Evolutionary conservation across 768 basidiomycete species (phyloP), one percentile per base, ranked within the genome.

Genomic region (Butyriboletus loyo): DNA sequence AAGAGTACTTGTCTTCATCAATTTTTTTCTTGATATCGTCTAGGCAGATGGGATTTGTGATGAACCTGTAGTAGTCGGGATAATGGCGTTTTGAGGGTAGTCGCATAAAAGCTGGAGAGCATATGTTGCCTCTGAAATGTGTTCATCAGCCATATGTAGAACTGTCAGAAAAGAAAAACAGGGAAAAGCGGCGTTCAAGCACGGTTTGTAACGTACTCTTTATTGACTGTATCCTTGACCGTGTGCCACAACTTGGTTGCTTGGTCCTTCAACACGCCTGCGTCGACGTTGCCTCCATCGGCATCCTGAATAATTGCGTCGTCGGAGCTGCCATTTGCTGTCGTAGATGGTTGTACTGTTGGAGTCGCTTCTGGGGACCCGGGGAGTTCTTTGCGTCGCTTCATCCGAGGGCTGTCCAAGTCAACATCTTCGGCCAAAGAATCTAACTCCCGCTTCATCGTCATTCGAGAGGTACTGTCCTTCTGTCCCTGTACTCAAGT

Each of bases 11-110:
- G 51, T 75, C 73, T 46, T 73, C 71, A 41, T 87, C 85, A 25
- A 94, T 77, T 62, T 82, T 80, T 61, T 82, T 79, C 78, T 92
- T 92, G 74, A 97, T 92, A 57, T 95, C 91, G 39, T 92, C 88
- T 46, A 97, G 75, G 25, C 90, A 85, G 60, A 97, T 91, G 28
- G 95, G 94, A 24, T 81, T 76, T 60, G 83, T 76, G 65, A 95
- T 96, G 58, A 86, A 55, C 22, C 70, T 66, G 71, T 95, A 97
- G 72, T 98, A 98, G 74, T 95, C 93, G 36, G 92, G 82, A 70
- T 89, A 92, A 52, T 75, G 75, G 52, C 83, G 80, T 71, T 85
- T 88, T 39, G 83, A 77, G 19, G 88, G 88, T 58, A 84, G 79
- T 53, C 79, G 80, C 63, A 86, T 66, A 69, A 92, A 93, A 61